Conservation (phyloP, 2,329 filamentous ascomycete species). For the Alternaria alternata region DNA sequence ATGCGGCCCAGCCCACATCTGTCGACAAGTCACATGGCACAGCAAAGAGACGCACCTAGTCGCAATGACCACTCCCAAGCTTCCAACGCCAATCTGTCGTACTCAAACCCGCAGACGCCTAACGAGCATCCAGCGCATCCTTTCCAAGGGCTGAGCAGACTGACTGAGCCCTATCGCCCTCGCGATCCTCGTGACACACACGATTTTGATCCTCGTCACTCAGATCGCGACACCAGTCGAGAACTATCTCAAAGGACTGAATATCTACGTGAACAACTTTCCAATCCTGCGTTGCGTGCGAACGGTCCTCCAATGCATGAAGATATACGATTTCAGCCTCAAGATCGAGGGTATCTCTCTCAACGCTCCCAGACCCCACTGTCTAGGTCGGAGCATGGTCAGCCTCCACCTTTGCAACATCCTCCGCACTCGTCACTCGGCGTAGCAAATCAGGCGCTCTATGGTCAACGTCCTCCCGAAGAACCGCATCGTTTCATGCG, state of each 20-base stretch:
- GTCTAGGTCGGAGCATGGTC: conserved; percentile 38
- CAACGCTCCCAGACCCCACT: conserved; percentile 49
- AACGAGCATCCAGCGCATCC: conserved; percentile 38
- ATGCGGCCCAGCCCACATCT: conserved; percentile 50
- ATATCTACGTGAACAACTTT: conserved; percentile 41
- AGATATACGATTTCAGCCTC: conserved; percentile 41
- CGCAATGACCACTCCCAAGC: conserved; percentile 46
- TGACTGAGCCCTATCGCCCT: conserved; percentile 39
- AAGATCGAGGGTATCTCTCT: conserved; percentile 37
- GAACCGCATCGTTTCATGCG: conserved; percentile 38
- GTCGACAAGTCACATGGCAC: conserved; percentile 40
- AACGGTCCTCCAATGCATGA: conserved; percentile 33
- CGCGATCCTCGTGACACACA: conserved; percentile 42
- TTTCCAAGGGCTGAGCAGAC: conserved; percentile 31
- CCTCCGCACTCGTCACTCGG: conserved; percentile 43
- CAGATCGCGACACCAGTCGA: conserved; percentile 44
- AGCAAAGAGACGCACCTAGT: conserved; percentile 38
- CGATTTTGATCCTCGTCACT: conserved; percentile 41
- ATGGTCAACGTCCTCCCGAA: conserved; percentile 39
- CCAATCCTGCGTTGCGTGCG: conserved; percentile 33
- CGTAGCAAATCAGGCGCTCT: conserved; percentile 35
- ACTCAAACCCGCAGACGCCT: conserved; percentile 46
- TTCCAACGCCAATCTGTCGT: conserved; percentile 41
- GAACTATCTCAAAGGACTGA: conserved; percentile 44
- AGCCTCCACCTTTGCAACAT: conserved; percentile 42